These are phyloP conservation scores for Lachnellula suecica DNA, from an alignment of 2,329 filamentous ascomycete species.

Conservation along the genomic window DNA sequence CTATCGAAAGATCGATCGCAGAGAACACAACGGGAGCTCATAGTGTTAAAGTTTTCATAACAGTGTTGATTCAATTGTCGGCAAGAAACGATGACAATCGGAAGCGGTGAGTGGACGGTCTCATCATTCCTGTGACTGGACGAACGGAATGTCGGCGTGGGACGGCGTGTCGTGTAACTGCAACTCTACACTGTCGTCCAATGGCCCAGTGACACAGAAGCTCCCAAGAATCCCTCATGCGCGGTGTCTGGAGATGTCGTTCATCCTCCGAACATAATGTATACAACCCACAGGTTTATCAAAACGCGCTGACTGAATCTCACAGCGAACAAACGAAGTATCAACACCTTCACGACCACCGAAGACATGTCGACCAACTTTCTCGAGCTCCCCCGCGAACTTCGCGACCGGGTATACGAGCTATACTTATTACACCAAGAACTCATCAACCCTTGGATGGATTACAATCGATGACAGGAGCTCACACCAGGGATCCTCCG, in stretches of 20 bases:
- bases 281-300: background rate
- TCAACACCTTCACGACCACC: background rate
- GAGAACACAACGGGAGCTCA: slow-evolving; percentile 18
- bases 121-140: slow-evolving; percentile 5
- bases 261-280: slow-evolving; percentile 4
- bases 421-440: slow-evolving; percentile 1
- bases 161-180: slow-evolving; percentile 12
- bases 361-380: slow-evolving; percentile 6
- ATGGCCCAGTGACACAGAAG: slow-evolving; percentile 8
- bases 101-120: slow-evolving; percentile 13
- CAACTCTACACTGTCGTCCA: slow-evolving; percentile 5
- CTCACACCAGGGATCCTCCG: slow-evolving; percentile 14
- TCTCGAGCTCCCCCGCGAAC: slow-evolving; percentile 7
- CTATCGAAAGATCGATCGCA: slow-evolving; percentile 23
- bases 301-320: background rate
- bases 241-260: background rate
- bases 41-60: slow-evolving; percentile 17
- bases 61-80: slow-evolving; percentile 17
- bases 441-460: background rate
- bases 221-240: background rate
- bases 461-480: background rate
- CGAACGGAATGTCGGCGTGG: background rate
- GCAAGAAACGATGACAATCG: slow-evolving; percentile 13
- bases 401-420: slow-evolving; percentile 9
- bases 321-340: background rate